phyloP scores from a whole-genome alignment of 768 basidiomycete genomes.

The Boletellus emodensis region DNA sequence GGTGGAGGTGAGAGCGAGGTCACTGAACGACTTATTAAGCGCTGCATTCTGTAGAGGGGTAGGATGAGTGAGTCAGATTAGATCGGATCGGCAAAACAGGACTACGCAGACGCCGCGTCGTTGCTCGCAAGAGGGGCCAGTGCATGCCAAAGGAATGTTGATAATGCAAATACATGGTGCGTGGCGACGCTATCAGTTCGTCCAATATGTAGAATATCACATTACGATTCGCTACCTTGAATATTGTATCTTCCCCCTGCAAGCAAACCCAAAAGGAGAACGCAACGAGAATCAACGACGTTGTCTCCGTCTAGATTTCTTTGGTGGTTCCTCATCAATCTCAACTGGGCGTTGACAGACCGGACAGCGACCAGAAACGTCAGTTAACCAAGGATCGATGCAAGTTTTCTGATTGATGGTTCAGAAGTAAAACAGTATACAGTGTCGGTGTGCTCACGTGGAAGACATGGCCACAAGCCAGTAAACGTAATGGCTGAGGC shows the following conservation, averaged over 20 bases:
- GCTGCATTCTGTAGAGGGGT: not conserved
- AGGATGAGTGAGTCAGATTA: not conserved
- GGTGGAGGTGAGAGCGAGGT: not conserved
- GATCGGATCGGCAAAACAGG: not conserved
- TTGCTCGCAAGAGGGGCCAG: not conserved
- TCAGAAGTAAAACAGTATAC: not conserved
- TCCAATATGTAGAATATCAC: slow-evolving; percentile 30
- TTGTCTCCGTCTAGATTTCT: slow-evolving; percentile 27
- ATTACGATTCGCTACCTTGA: slow-evolving; percentile 28
- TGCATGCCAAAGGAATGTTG: slow-evolving; percentile 21
- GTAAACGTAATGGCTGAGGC: slow-evolving; percentile 68
- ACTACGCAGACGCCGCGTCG: not conserved
- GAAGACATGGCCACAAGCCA: slow-evolving; percentile 84
- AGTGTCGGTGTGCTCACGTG: slow-evolving; percentile 54
- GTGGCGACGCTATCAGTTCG: slow-evolving; percentile 20
- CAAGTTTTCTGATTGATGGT: slow-evolving; percentile 64
- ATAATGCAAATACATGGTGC: slow-evolving; percentile 23
- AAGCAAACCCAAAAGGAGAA: slow-evolving; percentile 3
- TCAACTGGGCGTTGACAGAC: slow-evolving; percentile 78
- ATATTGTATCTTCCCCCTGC: slow-evolving; percentile 22
- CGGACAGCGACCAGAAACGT: slow-evolving; percentile 84
- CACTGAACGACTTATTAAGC: slow-evolving; percentile 22
- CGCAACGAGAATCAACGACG: slow-evolving; percentile 15
- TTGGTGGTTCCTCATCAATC: slow-evolving; percentile 35
- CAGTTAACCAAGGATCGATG: slow-evolving; percentile 83